Base-by-base conservation (phyloP, 163 green algal genomes). In the Volvox carteri region DNA sequence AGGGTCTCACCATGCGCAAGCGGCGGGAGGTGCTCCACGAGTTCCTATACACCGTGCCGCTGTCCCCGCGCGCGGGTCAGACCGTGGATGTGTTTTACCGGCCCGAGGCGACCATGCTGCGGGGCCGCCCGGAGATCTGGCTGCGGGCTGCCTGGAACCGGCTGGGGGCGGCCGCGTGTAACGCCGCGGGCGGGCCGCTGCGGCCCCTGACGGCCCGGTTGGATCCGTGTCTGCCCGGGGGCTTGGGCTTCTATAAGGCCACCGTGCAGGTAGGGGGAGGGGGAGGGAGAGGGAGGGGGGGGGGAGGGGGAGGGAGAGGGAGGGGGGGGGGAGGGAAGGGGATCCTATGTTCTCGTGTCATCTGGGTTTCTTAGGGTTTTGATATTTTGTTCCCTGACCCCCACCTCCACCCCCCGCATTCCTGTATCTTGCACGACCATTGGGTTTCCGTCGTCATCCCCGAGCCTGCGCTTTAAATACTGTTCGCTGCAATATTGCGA, bases 1-100 rank as follows among this genome's bases (percentile, higher is more conserved):
- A 92, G 90, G 90, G 86, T 4, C 84, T 93, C 58, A 92, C 91
- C 6, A 62, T 91, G 50, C 76, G 88, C 39, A 89, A 90, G 68
- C 91, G 96, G 35, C 93, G 96, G n/a, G 93, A 95, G 83, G 80
- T 95, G 72, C 93, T 96, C 86, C 92, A 94, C 48, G 87, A 97
- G 87, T 96, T 98, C 67, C 90, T 99, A 37, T 99, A 97, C 94
- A 99, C 97, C 0, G 84, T 95, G 73, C 97, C 97, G 0, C 84
- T 95, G n/a, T 92, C 80, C 14, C 92, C 95, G 0, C 62, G 88
- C 7, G 94, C 95, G 0, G 95, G 91, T n/a, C 52, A 84, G 42
- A 62, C 80, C 14, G 90, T 95, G 30, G 92, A 91, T 16, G 91
- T 98, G 7, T 97, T 90, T 78, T 98, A 98, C 93, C 97, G 97